Evolutionary conservation across 441 rosid genomes (phyloP).

Genomic region (Pelargonium myrrhifolium): DNA sequence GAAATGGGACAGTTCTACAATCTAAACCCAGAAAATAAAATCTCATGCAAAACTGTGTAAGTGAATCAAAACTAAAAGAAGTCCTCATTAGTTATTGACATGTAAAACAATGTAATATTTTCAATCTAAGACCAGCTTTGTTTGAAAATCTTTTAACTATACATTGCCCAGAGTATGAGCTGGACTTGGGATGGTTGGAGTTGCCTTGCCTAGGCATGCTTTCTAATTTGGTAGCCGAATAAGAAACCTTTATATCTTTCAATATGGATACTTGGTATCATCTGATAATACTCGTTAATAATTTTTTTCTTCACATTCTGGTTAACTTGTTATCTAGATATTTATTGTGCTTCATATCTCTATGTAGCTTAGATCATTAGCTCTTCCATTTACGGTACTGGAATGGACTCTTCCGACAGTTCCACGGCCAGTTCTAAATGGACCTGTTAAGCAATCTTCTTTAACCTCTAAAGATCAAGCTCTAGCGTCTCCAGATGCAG

Average conservation of each 20-base stretch:
- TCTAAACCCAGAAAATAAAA: not conserved
- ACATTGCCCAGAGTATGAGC: not conserved
- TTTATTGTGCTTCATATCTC: slow-evolving; percentile 38
- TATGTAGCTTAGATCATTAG: slow-evolving; percentile 99
- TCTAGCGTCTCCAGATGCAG: slow-evolving; percentile 41
- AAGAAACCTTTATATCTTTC: not conserved
- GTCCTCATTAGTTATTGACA: not conserved
- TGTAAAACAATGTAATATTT: not conserved
- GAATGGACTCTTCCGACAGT: slow-evolving; percentile 99
- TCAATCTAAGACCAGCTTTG: not conserved
- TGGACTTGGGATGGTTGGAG: not conserved
- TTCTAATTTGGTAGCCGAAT: not conserved
- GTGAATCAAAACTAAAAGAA: not conserved
- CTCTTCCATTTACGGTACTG: slow-evolving; percentile 97
- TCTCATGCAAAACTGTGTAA: not conserved
- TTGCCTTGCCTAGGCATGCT: not conserved
- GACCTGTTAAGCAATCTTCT: slow-evolving; percentile 44
- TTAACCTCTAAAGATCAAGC: slow-evolving; percentile 32
- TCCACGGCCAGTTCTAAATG: slow-evolving; percentile 64
- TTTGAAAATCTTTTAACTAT: not conserved
- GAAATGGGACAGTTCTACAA: not conserved
- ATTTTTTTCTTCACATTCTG: slow-evolving; percentile 9
- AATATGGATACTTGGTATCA: not conserved
- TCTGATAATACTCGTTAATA: not conserved
- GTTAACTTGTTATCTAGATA: slow-evolving; percentile 23